Evolutionary conservation across 805 yeast species (phyloP).

Genomic region (Ascoidea tarda): DNA sequence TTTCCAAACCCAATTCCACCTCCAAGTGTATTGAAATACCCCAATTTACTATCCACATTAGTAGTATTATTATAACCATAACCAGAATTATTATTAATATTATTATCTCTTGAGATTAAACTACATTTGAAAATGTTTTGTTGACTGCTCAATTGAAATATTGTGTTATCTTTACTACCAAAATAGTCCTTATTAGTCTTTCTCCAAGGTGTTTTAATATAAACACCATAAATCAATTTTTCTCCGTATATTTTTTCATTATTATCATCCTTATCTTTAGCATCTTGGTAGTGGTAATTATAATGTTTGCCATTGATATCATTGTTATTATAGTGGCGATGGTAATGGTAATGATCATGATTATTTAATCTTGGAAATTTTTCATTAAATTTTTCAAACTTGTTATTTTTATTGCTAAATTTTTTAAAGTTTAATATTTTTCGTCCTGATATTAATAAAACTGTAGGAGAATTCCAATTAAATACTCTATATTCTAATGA

Average conservation of each 20-base stretch:
- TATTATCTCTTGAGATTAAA: slow-evolving; percentile 20
- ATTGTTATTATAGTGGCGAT: neutral
- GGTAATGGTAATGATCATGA: slow-evolving; percentile 5
- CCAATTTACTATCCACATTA: slow-evolving; percentile 8
- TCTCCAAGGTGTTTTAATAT: slow-evolving; percentile 63
- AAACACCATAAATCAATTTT: slow-evolving; percentile 47
- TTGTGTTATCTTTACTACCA: slow-evolving; percentile 43
- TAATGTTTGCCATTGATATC: slow-evolving; percentile 1
- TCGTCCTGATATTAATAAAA: slow-evolving; percentile 57
- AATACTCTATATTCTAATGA: slow-evolving; percentile 72
- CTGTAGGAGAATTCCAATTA: slow-evolving; percentile 84
- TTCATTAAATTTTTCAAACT: slow-evolving; percentile 26
- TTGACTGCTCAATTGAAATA: slow-evolving; percentile 55
- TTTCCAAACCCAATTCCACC: slow-evolving; percentile 80
- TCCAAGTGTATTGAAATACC: slow-evolving; percentile 60
- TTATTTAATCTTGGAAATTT: slow-evolving; percentile 29
- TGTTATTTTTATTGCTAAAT: slow-evolving; percentile 1
- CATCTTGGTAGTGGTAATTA: slow-evolving; percentile 2
- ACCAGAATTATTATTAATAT: neutral
- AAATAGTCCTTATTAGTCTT: slow-evolving; percentile 56
- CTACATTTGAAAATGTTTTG: slow-evolving; percentile 36
- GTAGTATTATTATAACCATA: neutral
- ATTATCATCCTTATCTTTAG: neutral
- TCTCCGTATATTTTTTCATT: slow-evolving; percentile 10
- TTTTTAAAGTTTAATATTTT: slow-evolving; percentile 18